Evolutionary conservation across 2,329 filamentous ascomycete genomes (phyloP).

Genomic region (Sclerotinia spermophila): DNA sequence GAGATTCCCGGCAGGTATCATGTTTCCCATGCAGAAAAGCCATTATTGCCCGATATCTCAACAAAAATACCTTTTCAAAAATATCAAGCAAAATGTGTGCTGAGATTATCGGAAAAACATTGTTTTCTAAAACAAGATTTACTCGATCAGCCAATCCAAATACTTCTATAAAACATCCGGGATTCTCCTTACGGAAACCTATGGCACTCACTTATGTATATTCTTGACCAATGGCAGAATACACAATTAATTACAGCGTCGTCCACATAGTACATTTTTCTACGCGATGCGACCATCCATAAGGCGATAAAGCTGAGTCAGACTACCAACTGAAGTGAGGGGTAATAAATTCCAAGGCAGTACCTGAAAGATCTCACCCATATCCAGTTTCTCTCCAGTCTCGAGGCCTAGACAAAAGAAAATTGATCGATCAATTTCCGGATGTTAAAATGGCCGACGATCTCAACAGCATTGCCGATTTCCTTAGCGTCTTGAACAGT

Average conservation of each 20-base stretch:
- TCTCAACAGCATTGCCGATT: too few relatives aligned
- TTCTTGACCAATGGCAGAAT: not conserved
- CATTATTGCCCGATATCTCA: not conserved
- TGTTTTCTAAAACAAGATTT: not conserved
- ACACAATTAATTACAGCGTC: not conserved
- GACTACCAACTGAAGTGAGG: not conserved
- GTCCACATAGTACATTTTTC: not conserved
- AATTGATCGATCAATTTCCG: too few relatives aligned
- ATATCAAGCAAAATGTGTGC: not conserved
- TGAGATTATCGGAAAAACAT: not conserved
- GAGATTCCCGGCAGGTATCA: not conserved
- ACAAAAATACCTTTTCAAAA: not conserved
- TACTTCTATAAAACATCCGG: not conserved
- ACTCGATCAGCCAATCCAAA: not conserved
- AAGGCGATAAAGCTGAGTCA: not conserved
- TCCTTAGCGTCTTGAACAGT: too few relatives aligned
- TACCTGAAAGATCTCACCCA: rapidly evolving
- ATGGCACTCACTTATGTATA: not conserved
- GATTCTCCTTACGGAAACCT: not conserved
- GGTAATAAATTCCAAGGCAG: not conserved
- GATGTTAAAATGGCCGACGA: too few relatives aligned
- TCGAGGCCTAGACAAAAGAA: not conserved
- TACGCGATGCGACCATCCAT: not conserved
- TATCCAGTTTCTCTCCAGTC: not conserved
- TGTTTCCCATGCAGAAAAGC: not conserved